These are phyloP conservation scores for Fomitopsis serialis DNA, from an alignment of 768 basidiomycete species.

Conservation along the genomic window DNA sequence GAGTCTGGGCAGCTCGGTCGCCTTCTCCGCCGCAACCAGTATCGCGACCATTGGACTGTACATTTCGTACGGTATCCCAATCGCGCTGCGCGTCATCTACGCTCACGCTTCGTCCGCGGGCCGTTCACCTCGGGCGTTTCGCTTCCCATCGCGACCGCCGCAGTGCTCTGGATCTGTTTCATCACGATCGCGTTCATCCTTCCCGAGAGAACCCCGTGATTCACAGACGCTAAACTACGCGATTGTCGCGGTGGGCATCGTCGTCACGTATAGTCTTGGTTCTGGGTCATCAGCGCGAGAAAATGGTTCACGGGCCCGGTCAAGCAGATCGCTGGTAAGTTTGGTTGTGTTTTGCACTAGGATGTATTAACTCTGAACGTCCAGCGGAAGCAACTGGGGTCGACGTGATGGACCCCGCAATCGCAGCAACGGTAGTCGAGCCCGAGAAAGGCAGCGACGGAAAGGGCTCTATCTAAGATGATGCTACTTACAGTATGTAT, in stretches of 20 bases:
- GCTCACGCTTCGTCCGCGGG: slow-evolving; percentile 55
- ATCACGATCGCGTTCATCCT: slow-evolving; percentile 74
- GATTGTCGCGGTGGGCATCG: slow-evolving; percentile 71
- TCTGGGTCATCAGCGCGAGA: slow-evolving; percentile 67
- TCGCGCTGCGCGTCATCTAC: slow-evolving; percentile 61
- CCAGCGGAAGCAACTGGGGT: no score
- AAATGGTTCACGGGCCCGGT: slow-evolving; percentile 72
- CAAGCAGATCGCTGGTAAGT: slow-evolving; percentile 52
- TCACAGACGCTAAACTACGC: slow-evolving; percentile 73
- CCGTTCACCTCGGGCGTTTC: slow-evolving; percentile 74
- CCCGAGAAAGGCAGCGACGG: no score
- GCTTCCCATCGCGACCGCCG: slow-evolving; percentile 48
- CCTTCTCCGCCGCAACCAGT: slow-evolving; percentile 50
- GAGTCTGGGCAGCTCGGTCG: slow-evolving; percentile 66
- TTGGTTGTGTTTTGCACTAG: background rate
- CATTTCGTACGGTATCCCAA: slow-evolving; percentile 73
- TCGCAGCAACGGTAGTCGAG: no score
- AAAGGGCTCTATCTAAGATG: no score
- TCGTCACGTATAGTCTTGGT: slow-evolving; percentile 56
- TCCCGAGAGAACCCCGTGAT: slow-evolving; percentile 66
- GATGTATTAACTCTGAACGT: no score
- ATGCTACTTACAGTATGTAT: no score
- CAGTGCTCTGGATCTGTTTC: slow-evolving; percentile 66
- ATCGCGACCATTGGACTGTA: slow-evolving; percentile 77
- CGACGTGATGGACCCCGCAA: no score